Conservation (phyloP, 257 asterid genomes). For the Nicotiana tabacum region DNA sequence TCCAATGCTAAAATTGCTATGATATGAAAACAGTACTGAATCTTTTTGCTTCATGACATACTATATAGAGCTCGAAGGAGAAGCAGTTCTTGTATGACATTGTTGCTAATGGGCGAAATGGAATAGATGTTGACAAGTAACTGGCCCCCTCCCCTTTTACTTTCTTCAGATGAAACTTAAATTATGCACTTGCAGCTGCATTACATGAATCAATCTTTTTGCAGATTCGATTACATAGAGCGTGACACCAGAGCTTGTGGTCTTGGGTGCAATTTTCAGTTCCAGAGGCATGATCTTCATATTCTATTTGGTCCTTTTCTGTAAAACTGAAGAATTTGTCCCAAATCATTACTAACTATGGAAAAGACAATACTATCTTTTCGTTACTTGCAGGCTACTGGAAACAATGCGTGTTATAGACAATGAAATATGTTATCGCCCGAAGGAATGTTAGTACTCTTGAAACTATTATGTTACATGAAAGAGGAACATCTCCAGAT, state of each 20-base stretch:
- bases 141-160: conserved; percentile 16
- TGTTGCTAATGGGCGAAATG: conserved; percentile 93
- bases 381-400: conserved; percentile 53
- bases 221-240: conserved; percentile 86
- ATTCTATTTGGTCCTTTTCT: background rate
- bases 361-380: conserved; percentile 13
- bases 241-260: conserved; percentile 98
- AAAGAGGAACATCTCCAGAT: background rate
- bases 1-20: background rate
- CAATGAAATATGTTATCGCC: conserved; percentile 88
- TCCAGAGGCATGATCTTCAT: conserved; percentile 19
- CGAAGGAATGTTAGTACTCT: conserved; percentile 77
- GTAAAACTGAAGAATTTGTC: background rate
- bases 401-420: conserved; percentile 84
- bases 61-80: conserved; percentile 45
- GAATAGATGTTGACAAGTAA: conserved; percentile 94
- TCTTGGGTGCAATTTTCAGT: conserved; percentile 77
- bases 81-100: conserved; percentile 78
- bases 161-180: background rate
- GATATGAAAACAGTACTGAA: conserved; percentile 7
- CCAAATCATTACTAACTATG: background rate
- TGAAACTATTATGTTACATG: background rate
- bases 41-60: conserved; percentile 9
- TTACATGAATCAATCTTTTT: conserved; percentile 6
- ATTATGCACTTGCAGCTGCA: conserved; percentile 6